Evolutionary conservation across 345 rosid genomes (phyloP), one percentile per base, ranked within the genome.

Genomic region (Psidium friedrichsthalianum): DNA sequence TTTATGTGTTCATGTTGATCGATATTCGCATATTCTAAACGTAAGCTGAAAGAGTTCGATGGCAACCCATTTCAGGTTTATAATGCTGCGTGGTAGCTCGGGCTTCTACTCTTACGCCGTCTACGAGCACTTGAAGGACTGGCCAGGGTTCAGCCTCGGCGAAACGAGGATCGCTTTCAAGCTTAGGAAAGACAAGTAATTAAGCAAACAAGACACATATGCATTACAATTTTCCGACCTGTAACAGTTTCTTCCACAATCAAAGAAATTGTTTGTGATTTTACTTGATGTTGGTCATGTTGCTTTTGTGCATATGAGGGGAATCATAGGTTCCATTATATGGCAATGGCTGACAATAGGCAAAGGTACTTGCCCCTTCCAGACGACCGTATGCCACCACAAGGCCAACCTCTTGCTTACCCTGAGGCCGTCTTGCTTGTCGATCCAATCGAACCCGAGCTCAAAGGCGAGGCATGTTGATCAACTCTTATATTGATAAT

Each of bases 101-200:
- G 99, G 99, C 16, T 96, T 96, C 91, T 96, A 96, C 87, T 89
- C 94, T 12, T 95, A 95, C 52, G 95, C 95, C 84, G 92, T 93
- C 52, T 95, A 91, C 49, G 98, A 95, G 91, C 93, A 95, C 88
- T 84, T 88, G 86, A 57, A 86, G 86, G 95, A 95, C 80, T 97
- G 97, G 97, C 98, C 99, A 3, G 95, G 94, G 84, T 95, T 94
- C 87, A 93, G 89, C 89, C 90, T 95, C 15, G 96, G 94, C 78
- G 94, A 94, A 82, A 93, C 94, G 56, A 92, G 99, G 87, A 86
- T 97, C 36, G 95, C 92, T 13, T 93, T 95, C 92, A 93, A 94
- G 92, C 96, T 95, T 80, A 90, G 93, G 82, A 90, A 96, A 88
- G 96, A 96, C 89, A 93, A 90, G 98, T 94, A 91, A 49, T 40